Evolutionary conservation across 1,139 yeast genomes (phyloP), one percentile per base, ranked within the genome.

Genomic region (Suhomyces panamericanus): DNA sequence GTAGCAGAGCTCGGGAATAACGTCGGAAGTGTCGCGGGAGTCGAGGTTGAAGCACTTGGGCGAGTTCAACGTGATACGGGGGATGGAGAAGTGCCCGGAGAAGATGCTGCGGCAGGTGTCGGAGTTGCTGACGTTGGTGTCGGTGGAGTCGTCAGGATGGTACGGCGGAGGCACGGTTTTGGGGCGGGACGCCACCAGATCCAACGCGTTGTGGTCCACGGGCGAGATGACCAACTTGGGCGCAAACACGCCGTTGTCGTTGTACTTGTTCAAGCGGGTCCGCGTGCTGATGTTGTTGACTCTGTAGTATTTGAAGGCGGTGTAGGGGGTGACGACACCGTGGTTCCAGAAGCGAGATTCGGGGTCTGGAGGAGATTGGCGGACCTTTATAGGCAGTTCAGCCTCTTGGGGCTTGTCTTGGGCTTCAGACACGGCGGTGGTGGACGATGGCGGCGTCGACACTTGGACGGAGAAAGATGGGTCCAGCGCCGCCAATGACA

Each of bases 71-170:
- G 67, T 53, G 2, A 62, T 48, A 39, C 59, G 55, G 7, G 75
- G 75, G 3, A 69, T 48, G 3, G 64, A 55, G 43, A 55, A 62
- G 47, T 63, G 66, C 1, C 71, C 73, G 2, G 70, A 57, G 48
- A 68, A 68, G 14, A 62, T 56, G 46, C 62, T 55, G 41, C 57
- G 42, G 34, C 51, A 43, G 37, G 56, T 50, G 43, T 57, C 51
- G 34, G 48, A 41, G 38, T 46, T 35, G 47, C 55, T 17, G 24
- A 56, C 24, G 44, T 50, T 37, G 41, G 46, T 49, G 32, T 47
- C 52, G 22, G 38, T 35, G n/a, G 32, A 37, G 14, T 38, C 27
- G 13, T 34, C 33, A 14, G 32, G 29, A 14, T 26, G 31, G 32
- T 30, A 35, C 12, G 35, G 35, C 4, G 42, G 43, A 15, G 46